Base-by-base conservation (phyloP, 1,284 basidiomycete species). In the Sphaerobolus stellatus region DNA sequence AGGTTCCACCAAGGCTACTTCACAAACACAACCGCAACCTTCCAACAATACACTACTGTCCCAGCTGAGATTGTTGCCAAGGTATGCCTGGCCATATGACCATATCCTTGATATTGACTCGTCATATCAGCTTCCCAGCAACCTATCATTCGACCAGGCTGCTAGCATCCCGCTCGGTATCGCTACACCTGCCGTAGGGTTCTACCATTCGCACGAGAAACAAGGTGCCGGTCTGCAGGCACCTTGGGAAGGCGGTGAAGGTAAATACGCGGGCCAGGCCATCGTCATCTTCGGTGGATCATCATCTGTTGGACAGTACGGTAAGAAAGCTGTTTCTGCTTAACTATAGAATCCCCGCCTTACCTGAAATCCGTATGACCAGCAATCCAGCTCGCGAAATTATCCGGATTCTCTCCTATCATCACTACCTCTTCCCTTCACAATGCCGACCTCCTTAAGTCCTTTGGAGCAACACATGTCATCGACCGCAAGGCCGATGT, bases 11-110 rank as follows among this genome's bases (percentile, higher is more conserved):
- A 75, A 53, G 75, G 74, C 4, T n/a, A 43, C 20, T 75, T 68
- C 40, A 61, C 63, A 4, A 72, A 73, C 29, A 68, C 72, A 22
- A 63, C 65, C 28, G 72, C 71, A 25, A 71, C 74, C 2, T 81
- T 77, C 62, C 81, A 83, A 65, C 77, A 83, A 60, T 81, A 78
- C 58, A 66, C 72, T 25, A 61, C 78, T 29, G 70, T 69, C 0
- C 64, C 71, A 29, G 71, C 75, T 16, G 71, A 73, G 13, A 68
- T 75, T 14, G 64, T 71, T 29, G 67, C 73, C 2, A 81, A 79
- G 68, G 78, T 76, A 58, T 34, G 62, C 11, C 33, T 36, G 11
- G 11, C 18, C 18, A 36, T 18, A 11, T 36, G 33, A n/a, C n/a
- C n/a, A n/a, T n/a, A n/a, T n/a, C n/a, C n/a, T 14, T 43, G 6